Evolutionary conservation across 805 yeast species (phyloP).

Genomic region (Kodamaea restingae): DNA sequence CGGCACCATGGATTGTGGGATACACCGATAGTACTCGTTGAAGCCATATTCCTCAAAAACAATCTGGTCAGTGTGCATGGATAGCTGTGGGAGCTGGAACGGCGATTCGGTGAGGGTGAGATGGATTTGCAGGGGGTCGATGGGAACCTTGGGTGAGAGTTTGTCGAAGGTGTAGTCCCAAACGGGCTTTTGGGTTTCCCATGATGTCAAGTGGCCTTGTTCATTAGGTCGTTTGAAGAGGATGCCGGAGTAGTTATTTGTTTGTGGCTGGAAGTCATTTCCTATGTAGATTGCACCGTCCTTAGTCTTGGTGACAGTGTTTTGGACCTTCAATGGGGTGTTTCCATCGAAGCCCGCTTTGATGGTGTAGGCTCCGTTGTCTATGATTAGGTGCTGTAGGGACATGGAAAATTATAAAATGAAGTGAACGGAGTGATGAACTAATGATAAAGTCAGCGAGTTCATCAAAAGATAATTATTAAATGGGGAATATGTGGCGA

Average conservation of each 20-base stretch:
- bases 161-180: conserved; percentile 76
- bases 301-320: conserved; percentile 68
- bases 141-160: conserved; percentile 34
- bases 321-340: conserved; percentile 54
- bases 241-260: conserved; percentile 72
- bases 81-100: conserved; percentile 73
- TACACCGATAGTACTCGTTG: conserved; percentile 61
- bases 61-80: conserved; percentile 84
- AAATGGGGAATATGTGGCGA: no score
- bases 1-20: conserved; percentile 58
- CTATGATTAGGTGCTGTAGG: conserved; percentile 53
- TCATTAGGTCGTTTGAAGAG: conserved; percentile 78
- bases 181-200: conserved; percentile 84
- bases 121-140: conserved; percentile 48
- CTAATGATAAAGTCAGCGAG: no score
- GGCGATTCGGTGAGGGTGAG: conserved; percentile 78
- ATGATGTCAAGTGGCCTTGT: conserved; percentile 81
- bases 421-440: no score
- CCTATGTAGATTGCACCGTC: conserved; percentile 75
- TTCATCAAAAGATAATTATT: no score
- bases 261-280: conserved; percentile 53
- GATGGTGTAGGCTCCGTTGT: conserved; percentile 84
- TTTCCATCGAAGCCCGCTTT: conserved; percentile 42
- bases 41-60: conserved; percentile 93
- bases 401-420: conserved; percentile 8